Base-by-base conservation (phyloP, 306 rosid species). In the Crotalaria pallida region DNA sequence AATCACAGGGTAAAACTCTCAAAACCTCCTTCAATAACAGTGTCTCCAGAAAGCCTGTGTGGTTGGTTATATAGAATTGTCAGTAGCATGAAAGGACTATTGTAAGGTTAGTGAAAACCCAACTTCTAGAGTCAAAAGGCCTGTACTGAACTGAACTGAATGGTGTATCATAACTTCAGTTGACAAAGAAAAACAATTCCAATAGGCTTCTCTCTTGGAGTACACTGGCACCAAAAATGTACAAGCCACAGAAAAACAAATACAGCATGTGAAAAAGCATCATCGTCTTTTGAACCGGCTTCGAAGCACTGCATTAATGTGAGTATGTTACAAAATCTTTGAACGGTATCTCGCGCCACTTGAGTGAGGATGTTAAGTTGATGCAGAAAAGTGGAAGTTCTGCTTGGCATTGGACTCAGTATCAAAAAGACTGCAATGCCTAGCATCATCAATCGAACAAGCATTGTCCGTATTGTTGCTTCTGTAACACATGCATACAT, bases 401-500 rank as follows among this genome's bases (percentile, higher is more conserved):
- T 47, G 21, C 57, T 48, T 65, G 73, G 69, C 71, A 64, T 77
- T 74, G 58, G 72, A 63, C 23, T 16, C 22, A 15, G 51, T 24
- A 53, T 40, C 73, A 60, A 57, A 64, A 50, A 72, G 67, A 79
- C 73, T 26, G 67, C 3, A 41, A 58, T 76, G 75, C 50, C 47
- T 58, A 68, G 79, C 29, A 58, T 60, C 67, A 26, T 60, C 80
- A 73, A 66, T 50, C 81, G 43, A 72, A 70, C 51, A 58, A 67
- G 82, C 74, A 63, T 72, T 33, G 58, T 53, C 51, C 50, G 4
- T 34, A 67, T 58, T 67, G 84, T 64, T 70, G 80, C 67, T 77
- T 57, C 77, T 62, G 84, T 81, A 82, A 80, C 70, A 79, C 64
- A 51, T 65, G 67, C 68, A 51, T 65, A 76, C 74, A 80, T 68